Evolutionary conservation across 1,139 yeast genomes (phyloP), one percentile per base, ranked within the genome.

Genomic region (Kodamaea sp.): DNA sequence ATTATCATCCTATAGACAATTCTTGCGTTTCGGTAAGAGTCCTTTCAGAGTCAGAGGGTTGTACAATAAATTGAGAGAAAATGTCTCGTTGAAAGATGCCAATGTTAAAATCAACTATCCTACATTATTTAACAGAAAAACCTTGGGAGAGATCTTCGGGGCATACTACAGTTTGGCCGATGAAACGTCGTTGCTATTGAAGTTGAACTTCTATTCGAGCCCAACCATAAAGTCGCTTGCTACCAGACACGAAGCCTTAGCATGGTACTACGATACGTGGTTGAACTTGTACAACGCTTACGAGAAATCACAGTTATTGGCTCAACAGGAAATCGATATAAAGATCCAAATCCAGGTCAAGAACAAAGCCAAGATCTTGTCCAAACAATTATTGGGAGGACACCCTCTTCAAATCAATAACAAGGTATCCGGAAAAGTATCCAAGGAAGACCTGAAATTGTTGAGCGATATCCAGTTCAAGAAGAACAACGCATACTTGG

Each of bases 21-120:
- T 80, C 40, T 61, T 83, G 42, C 67, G 94, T 48, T 82, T 83
- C 44, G 92, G 92, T 27, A 78, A 80, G 35, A 71, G 86, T 10
- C 89, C 89, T 2, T 80, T 82, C 55, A 65, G 83, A 42, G 32
- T 76, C 5, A 50, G 66, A 34, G 56, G 53, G 22, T 42, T 70
- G 10, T 26, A 49, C 20, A 40, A 37, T 14, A 63, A 59, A 41
- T 26, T 68, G 7, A 15, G 30, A 10, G 26, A 34, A 8, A 44
- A 42, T 26, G 26, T 46, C 14, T 11, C 29, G 9, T 27, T 34
- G 25, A 46, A 45, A 26, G 34, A 36, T 18, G 12, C 35, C 4
- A 24, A 34, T 3, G 24, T 39, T 11, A 29, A 39, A 7, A 34
- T 47, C 22, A 39, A 43, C 33, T 39, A 42, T 27, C 18, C 35